phyloP scores from a whole-genome alignment of 2,329 filamentous ascomycete species.

The Aspergillus pseudotamarii region DNA sequence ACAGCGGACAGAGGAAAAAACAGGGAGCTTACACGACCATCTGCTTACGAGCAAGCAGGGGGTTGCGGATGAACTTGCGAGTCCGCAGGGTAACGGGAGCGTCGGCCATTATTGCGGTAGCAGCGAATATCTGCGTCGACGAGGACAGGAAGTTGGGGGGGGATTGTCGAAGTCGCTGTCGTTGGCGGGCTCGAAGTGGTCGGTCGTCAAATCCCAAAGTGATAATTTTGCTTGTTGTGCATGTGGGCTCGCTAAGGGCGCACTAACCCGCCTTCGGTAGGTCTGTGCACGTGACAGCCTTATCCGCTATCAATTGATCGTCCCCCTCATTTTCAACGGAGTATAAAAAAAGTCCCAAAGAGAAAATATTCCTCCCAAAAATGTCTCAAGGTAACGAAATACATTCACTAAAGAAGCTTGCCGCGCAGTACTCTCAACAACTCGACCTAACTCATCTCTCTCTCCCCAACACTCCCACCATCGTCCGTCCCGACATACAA shows the following conservation, averaged over 20 bases:
- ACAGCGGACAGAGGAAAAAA: constrained; percentile 15
- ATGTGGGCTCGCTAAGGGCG: constrained; percentile 48
- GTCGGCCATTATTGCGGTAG: constrained; percentile 81
- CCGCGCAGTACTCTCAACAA: constrained; percentile 78
- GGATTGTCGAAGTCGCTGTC: constrained; percentile 34
- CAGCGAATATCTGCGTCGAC: constrained; percentile 32
- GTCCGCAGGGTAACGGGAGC: constrained; percentile 82
- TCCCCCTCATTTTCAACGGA: neutral
- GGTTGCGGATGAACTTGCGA: constrained; percentile 99
- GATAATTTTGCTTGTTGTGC: constrained; percentile 38
- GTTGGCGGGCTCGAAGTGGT: constrained; percentile 32
- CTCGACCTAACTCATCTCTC: constrained; percentile 63
- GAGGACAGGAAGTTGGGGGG: constrained; percentile 29
- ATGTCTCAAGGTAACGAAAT: constrained; percentile 29
- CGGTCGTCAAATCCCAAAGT: constrained; percentile 13
- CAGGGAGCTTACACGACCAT: constrained; percentile 89
- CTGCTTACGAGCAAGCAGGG: constrained; percentile 97
- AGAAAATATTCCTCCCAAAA: too few relatives aligned
- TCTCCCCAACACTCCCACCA: constrained; percentile 61
- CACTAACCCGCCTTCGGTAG: constrained; percentile 32
- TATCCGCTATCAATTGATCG: constrained; percentile 9
- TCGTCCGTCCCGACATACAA: constrained; percentile 67
- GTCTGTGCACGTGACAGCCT: constrained; percentile 12
- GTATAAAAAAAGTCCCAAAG: neutral
- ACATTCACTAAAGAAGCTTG: constrained; percentile 28